Percentiles rank a stretch among this genome's conserved stretches.
phyloP scores from a whole-genome alignment of 352 stramenopile species.

The Discostella stelligera region DNA sequence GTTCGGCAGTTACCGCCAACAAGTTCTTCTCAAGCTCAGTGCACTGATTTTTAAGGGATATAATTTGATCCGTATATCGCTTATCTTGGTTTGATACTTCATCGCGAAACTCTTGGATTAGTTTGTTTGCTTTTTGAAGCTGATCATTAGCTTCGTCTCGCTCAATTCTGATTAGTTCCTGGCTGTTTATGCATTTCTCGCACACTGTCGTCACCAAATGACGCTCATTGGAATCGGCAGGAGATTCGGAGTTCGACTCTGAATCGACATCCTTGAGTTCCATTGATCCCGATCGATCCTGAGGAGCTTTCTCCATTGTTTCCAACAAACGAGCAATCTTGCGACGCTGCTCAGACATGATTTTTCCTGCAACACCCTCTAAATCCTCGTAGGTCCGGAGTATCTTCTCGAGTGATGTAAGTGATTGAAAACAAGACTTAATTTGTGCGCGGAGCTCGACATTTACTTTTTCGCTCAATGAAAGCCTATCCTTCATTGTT shows the following conservation, averaged over 20 bases:
- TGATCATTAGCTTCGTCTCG: constrained; percentile 34
- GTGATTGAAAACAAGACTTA: constrained; percentile 34
- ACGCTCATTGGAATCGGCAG: neutral
- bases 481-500: constrained; percentile 31
- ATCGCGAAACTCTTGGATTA: constrained; percentile 30
- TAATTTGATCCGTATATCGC: constrained; percentile 25
- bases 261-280: constrained; percentile 8
- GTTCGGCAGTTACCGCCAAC: constrained; percentile 9
- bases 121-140: constrained; percentile 31
- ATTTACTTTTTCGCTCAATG: constrained; percentile 34
- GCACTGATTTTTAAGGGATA: constrained; percentile 23
- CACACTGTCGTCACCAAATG: neutral
- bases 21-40: constrained; percentile 38
- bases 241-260: neutral
- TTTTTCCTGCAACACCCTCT: constrained; percentile 38
- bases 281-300: constrained; percentile 11
- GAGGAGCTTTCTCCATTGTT: constrained; percentile 27
- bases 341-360: constrained; percentile 30
- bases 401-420: constrained; percentile 53
- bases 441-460: constrained; percentile 33
- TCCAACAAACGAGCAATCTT: constrained; percentile 43
- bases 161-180: constrained; percentile 19
- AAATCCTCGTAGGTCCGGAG: constrained; percentile 45
- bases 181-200: neutral
- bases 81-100: constrained; percentile 36